Percentiles rank a stretch among this genome's conserved stretches.
These are phyloP conservation scores for Chaetomium fimeti DNA, from an alignment of 495 filamentous ascomycete genomes.

Conservation along the genomic window DNA sequence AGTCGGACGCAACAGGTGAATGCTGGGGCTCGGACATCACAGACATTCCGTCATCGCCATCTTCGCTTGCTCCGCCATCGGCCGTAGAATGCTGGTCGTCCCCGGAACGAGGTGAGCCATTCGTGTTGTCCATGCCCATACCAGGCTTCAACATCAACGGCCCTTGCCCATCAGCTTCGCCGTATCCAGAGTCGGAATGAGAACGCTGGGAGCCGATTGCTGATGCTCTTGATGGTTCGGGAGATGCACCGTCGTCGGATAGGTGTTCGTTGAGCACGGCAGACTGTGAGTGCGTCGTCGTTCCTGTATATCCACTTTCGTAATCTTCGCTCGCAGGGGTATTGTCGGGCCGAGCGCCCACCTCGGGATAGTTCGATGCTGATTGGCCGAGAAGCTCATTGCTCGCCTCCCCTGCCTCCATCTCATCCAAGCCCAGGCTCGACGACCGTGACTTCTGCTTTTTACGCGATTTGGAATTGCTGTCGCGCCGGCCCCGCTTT, in stretches of 20 bases:
- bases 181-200: conserved; percentile 4
- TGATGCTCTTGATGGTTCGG: too few relatives aligned
- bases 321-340: background rate
- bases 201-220: background rate
- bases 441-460: background rate
- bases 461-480: conserved; percentile 7
- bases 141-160: background rate
- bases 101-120: background rate
- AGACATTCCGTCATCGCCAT: background rate
- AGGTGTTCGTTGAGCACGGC: background rate
- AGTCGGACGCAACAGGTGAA: background rate
- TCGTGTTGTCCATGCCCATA: background rate
- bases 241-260: background rate
- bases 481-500: conserved; percentile 3
- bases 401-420: background rate
- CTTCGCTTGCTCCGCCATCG: background rate
- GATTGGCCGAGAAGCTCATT: background rate
- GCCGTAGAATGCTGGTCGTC: background rate
- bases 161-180: background rate
- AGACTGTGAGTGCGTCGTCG: background rate
- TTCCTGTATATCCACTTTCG: background rate
- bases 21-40: background rate
- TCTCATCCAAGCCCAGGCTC: background rate
- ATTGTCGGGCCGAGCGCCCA: background rate
- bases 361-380: background rate